Percentiles rank a stretch among this genome's conserved stretches.
These are phyloP conservation scores for Vigna trinervia DNA, from an alignment of 306 rosid genomes.

Conservation along the genomic window DNA sequence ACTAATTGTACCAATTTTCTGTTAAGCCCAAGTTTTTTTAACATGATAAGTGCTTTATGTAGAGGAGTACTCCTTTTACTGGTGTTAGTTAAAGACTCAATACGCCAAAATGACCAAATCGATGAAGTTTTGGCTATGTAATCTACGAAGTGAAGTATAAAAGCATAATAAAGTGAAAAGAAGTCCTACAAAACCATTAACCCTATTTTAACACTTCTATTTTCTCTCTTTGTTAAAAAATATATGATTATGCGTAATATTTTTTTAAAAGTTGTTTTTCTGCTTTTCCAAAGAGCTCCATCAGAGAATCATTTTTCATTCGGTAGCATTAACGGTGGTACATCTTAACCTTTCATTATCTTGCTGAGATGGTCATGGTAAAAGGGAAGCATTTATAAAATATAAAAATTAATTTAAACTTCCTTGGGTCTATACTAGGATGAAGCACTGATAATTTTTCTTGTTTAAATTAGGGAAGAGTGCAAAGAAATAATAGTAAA, in stretches of 20 bases:
- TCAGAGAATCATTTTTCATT: neutral
- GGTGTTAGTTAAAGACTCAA: slow-evolving; percentile 27
- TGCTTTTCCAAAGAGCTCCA: neutral
- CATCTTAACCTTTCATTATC: neutral
- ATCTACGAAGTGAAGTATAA: neutral
- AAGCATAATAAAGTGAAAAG: slow-evolving; percentile 9
- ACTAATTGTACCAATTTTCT: neutral
- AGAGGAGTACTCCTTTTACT: slow-evolving; percentile 7
- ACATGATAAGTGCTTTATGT: slow-evolving; percentile 24
- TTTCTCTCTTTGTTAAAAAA: slow-evolving; percentile 3
- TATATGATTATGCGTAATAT: neutral
- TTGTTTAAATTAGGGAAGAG: slow-evolving; percentile 54
- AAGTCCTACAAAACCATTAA: neutral
- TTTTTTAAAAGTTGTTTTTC: neutral
- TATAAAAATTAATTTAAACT: slow-evolving; percentile 8
- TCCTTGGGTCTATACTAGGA: slow-evolving; percentile 13
- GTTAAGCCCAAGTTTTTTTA: neutral
- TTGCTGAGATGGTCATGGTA: slow-evolving; percentile 2
- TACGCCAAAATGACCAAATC: neutral
- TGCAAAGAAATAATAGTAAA: slow-evolving; percentile 47
- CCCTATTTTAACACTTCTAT: neutral
- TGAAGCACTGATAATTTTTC: slow-evolving; percentile 35
- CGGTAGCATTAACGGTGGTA: neutral
- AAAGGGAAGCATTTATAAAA: neutral
- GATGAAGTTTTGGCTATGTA: slow-evolving; percentile 23